Evolutionary conservation across 2,329 filamentous ascomycete genomes (phyloP).

Genomic region (Fusarium armeniacum): DNA sequence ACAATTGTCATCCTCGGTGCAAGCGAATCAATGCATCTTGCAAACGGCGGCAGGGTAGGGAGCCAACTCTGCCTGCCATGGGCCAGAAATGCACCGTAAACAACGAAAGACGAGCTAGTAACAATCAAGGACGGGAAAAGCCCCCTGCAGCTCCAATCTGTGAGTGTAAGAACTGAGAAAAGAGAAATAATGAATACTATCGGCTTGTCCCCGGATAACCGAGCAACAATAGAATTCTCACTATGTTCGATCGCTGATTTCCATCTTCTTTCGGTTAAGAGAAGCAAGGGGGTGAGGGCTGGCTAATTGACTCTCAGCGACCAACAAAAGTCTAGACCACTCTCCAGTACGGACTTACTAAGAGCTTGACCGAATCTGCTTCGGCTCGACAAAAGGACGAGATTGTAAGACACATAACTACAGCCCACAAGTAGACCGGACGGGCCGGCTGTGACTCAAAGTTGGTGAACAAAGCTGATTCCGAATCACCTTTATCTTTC

Average conservation of each 20-base stretch:
- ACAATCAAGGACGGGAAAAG: not conserved
- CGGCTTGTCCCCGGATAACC: not conserved
- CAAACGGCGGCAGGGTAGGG: not conserved
- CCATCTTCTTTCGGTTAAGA: not conserved
- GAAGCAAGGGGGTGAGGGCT: not conserved
- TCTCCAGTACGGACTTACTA: rapidly evolving
- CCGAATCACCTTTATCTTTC: rapidly evolving
- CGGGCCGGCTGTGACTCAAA: rapidly evolving
- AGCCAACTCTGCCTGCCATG: too few species aligned
- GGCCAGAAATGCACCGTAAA: not conserved
- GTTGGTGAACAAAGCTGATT: rapidly evolving
- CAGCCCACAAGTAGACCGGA: not conserved
- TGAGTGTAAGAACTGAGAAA: not conserved
- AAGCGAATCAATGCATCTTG: not conserved
- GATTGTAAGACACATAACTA: rapidly evolving
- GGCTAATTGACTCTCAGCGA: not conserved
- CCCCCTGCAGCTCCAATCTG: not conserved
- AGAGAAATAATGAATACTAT: not conserved
- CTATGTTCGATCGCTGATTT: rapidly evolving
- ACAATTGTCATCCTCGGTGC: not conserved
- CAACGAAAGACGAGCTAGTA: rapidly evolving
- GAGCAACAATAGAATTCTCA: not conserved
- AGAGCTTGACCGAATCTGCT: not conserved
- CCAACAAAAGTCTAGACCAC: not conserved
- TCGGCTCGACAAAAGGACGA: not conserved